Base-by-base conservation (phyloP, 2,329 filamentous ascomycete species). In the Fonsecaea multimorphosa region DNA sequence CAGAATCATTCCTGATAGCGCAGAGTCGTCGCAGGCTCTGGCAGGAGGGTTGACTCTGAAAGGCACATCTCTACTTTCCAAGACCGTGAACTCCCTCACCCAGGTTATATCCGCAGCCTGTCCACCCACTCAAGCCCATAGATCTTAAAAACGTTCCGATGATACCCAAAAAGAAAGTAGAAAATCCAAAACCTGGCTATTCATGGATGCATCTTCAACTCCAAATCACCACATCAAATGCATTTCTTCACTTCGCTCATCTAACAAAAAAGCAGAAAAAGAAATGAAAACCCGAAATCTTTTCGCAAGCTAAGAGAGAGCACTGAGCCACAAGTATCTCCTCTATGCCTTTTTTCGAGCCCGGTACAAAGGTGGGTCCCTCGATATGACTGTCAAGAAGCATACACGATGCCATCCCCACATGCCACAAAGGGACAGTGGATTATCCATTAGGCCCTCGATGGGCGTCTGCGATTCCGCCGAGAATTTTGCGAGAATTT, bases 171-270 rank as follows among this genome's bases (percentile, higher is more conserved):
- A 40, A 4, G 16, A 40, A 40, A 40, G 5, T 24, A 11, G 2
- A 9, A 49, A 49, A 22, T 24, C n/a, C 19, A 4, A 2, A 49
- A 22, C 40, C 4, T 8, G n/a, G 40, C 19, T 8, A 8, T 49
- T 49, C n/a, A 12, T 22, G 11, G 44, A 49, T 24, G 44, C 44
- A 22, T 2, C 19, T 24, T 49, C 44, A 49, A 49, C 44, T 49
- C 44, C 44, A 49, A 24, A 24, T 24, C 44, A 24, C 44, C 44
- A 11, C 44, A 24, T 49, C 2, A 49, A 24, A 49, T 49, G 44
- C 44, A 49, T 49, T 49, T 22, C 44, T 49, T 49, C 44, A 49
- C 40, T 22, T 49, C 44, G 44, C 44, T 49, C 44, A 49, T 49
- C 44, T 49, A 49, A 49, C 19, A 49, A 22, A 49, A 49, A 49